Conservation (phyloP, 495 filamentous ascomycete species). For the Aspergillus nidulans region DNA sequence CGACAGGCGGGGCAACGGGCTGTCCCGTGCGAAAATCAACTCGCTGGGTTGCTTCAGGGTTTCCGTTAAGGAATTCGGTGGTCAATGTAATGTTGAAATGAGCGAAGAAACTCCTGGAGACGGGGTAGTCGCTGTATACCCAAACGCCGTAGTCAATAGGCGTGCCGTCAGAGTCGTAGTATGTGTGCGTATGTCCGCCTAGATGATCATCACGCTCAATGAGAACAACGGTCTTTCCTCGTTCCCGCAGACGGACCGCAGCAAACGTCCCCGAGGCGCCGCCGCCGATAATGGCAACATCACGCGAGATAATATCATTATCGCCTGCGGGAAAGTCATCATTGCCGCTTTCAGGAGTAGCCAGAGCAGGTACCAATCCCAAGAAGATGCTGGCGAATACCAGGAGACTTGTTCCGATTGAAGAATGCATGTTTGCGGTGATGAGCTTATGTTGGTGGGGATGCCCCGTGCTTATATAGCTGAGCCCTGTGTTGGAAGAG, state of each 20-base stretch:
- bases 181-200: conserved; percentile 43
- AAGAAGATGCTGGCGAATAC: not conserved
- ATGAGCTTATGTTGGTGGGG: not conserved
- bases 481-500: not conserved
- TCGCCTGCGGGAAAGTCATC: not conserved
- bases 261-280: conserved; percentile 44
- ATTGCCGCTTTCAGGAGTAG: not conserved
- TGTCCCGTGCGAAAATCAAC: conserved; percentile 26
- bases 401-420: not conserved
- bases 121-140: conserved; percentile 28
- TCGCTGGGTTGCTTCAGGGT: conserved; percentile 24
- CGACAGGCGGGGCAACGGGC: conserved; percentile 11
- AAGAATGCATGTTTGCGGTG: not conserved
- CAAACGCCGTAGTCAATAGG: conserved; percentile 42
- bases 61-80: conserved; percentile 10
- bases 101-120: conserved; percentile 30
- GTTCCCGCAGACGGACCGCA: conserved; percentile 37
- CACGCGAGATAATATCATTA: conserved; percentile 18
- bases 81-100: conserved; percentile 24
- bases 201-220: conserved; percentile 38
- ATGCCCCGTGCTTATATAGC: not conserved
- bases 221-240: conserved; percentile 34
- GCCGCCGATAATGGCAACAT: conserved; percentile 46
- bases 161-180: conserved; percentile 27
- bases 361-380: not conserved